Evolutionary conservation across 306 rosid species (phyloP).

Genomic region (Vigna trinervia): DNA sequence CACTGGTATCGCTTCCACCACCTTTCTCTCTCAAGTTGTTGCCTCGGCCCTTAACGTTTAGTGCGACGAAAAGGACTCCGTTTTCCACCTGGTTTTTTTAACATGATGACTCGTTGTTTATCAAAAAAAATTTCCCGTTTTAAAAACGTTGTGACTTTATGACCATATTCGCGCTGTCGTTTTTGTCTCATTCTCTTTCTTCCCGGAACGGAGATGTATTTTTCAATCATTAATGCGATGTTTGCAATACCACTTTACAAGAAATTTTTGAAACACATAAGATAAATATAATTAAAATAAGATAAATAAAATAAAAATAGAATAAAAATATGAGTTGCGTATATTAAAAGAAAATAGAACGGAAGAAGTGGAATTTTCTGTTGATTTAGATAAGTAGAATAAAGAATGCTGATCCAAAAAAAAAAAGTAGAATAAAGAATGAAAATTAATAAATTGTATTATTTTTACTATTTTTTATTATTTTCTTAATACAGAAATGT

Average conservation of each 20-base stretch:
- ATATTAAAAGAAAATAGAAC: not conserved
- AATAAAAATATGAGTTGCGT: not conserved
- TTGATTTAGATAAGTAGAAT: not conserved
- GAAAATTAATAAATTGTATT: not conserved
- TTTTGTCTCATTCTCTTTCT: slow-evolving; percentile 28
- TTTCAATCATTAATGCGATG: not conserved
- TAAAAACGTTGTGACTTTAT: not conserved
- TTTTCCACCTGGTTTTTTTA: slow-evolving; percentile 36
- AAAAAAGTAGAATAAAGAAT: not conserved
- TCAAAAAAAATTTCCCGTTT: not conserved
- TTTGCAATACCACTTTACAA: not conserved
- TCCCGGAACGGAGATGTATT: not conserved
- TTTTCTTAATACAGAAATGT: not conserved
- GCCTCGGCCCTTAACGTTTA: not conserved
- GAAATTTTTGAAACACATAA: not conserved
- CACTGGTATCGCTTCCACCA: not conserved
- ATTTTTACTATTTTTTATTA: not conserved
- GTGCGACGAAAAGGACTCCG: slow-evolving; percentile 43
- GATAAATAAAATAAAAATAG: not conserved
- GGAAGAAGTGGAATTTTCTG: not conserved
- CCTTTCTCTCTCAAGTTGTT: slow-evolving; percentile 21
- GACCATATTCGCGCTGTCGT: slow-evolving; percentile 35
- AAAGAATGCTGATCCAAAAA: not conserved
- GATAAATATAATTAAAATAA: not conserved
- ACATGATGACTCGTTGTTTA: slow-evolving; percentile 7